A percentile compares a stretch with the other conserved stretches of the same genome.
These are phyloP conservation scores for Uronychia setigera DNA, from an alignment of 73 alveolate genomes.

Conservation along the genomic window DNA sequence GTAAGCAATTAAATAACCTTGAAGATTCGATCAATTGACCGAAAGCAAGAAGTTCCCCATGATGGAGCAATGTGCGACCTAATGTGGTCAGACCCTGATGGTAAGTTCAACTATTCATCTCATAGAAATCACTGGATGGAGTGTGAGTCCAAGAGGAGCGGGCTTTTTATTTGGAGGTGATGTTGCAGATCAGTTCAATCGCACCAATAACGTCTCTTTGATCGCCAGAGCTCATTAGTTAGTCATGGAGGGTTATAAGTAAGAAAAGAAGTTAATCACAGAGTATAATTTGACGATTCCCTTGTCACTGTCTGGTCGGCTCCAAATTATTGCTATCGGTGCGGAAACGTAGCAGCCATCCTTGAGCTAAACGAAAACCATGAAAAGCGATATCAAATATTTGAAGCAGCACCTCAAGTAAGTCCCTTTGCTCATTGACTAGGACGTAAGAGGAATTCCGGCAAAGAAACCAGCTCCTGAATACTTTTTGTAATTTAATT, in stretches of 20 bases:
- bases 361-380: slow-evolving; percentile 64
- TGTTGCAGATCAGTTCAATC: slow-evolving; percentile 45
- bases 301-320: slow-evolving; percentile 97
- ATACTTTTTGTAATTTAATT: slow-evolving; percentile 66
- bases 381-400: not conserved
- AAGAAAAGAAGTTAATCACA: not conserved
- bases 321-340: slow-evolving; percentile 96
- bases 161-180: slow-evolving; percentile 59
- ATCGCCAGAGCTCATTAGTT: slow-evolving; percentile 86
- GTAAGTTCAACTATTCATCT: slow-evolving; percentile 11
- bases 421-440: too few relatives aligned
- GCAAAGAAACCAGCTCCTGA: slow-evolving; percentile 76
- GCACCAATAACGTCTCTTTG: slow-evolving; percentile 57
- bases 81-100: slow-evolving; percentile 97
- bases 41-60: slow-evolving; percentile 93
- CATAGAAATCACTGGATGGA: slow-evolving; percentile 38
- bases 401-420: slow-evolving; percentile 43
- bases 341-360: slow-evolving; percentile 88
- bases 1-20: not conserved
- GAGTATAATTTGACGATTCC: slow-evolving; percentile 77
- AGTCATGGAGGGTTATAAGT: slow-evolving; percentile 68
- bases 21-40: slow-evolving; percentile 70
- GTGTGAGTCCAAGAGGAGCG: slow-evolving; percentile 26
- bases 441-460: slow-evolving; percentile 34
- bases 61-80: slow-evolving; percentile 96